A percentile compares a stretch with the other conserved stretches of the same genome.
Conservation (phyloP, 179 eudicot species). For the Corrigiola litoralis region DNA sequence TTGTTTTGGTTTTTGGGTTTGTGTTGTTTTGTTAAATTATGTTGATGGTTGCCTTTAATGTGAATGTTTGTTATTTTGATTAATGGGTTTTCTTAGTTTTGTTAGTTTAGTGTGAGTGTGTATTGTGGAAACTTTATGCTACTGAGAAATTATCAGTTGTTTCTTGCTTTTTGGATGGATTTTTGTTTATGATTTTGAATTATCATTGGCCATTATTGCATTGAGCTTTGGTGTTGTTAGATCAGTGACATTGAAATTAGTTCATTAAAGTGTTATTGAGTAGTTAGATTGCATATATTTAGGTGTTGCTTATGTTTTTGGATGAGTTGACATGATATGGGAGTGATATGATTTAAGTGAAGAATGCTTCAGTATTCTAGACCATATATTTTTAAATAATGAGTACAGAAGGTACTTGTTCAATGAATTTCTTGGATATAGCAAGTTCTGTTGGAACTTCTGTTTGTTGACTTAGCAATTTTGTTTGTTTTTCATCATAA, state of each 20-base stretch:
- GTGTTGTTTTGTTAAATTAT: background rate
- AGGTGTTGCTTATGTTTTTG: background rate
- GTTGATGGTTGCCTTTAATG: constrained; percentile 28
- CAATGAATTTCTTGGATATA: background rate
- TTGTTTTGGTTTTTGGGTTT: constrained; percentile 19
- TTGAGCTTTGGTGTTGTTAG: background rate
- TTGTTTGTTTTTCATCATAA: constrained; percentile 11
- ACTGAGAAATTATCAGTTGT: background rate
- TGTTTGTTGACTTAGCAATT: constrained; percentile 2
- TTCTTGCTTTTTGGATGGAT: background rate
- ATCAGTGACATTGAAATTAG: background rate
- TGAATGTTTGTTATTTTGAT: constrained; percentile 10
- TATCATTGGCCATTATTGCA: background rate
- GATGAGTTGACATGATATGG: background rate
- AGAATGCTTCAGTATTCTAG: background rate
- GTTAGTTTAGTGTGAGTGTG: constrained; percentile 23
- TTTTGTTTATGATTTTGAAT: constrained; percentile 25
- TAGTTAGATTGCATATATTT: background rate
- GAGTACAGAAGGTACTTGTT: background rate
- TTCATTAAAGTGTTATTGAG: background rate
- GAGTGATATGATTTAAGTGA: background rate
- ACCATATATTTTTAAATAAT: background rate
- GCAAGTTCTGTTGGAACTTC: background rate
- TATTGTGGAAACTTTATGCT: background rate
- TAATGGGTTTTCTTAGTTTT: constrained; percentile 17